Conservation (phyloP, 2,329 filamentous ascomycete genomes). For the Grosmannia penicillata region DNA sequence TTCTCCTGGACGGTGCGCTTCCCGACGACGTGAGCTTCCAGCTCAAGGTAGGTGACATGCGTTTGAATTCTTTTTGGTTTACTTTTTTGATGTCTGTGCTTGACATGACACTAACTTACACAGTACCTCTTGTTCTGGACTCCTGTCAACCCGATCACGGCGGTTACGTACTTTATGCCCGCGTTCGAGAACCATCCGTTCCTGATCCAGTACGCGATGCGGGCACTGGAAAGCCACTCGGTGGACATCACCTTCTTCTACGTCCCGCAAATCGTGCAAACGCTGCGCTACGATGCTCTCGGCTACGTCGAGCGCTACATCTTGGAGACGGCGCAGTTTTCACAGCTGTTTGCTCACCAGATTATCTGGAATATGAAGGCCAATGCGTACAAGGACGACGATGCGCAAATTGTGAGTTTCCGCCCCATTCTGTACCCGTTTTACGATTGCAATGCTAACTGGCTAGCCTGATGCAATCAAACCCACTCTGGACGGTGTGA, state of each 20-base stretch:
- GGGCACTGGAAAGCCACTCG: constrained; percentile 81
- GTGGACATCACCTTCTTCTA: constrained; percentile 99
- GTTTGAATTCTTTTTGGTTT: neutral
- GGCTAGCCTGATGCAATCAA: constrained; percentile 75
- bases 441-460: constrained; percentile 5
- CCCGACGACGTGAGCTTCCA: constrained; percentile 71
- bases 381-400: constrained; percentile 95
- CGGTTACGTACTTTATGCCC: constrained; percentile 85
- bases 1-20: constrained; percentile 64
- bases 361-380: constrained; percentile 99
- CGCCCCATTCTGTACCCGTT: neutral
- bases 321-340: constrained; percentile 89
- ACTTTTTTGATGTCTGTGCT: constrained; percentile 7
- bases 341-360: constrained; percentile 96
- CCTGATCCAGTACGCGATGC: constrained; percentile 92
- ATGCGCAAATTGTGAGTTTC: constrained; percentile 58
- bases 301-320: constrained; percentile 97
- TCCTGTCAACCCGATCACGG: constrained; percentile 81
- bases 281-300: constrained; percentile 78
- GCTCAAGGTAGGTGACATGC: constrained; percentile 54
- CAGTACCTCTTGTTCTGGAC: constrained; percentile 88
- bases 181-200: constrained; percentile 84
- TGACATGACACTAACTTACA: constrained; percentile 14
- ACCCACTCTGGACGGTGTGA: constrained; percentile 82
- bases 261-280: constrained; percentile 94